Conservation (phyloP, 805 yeast genomes). For the Saccharomycopsis guyanensis region DNA sequence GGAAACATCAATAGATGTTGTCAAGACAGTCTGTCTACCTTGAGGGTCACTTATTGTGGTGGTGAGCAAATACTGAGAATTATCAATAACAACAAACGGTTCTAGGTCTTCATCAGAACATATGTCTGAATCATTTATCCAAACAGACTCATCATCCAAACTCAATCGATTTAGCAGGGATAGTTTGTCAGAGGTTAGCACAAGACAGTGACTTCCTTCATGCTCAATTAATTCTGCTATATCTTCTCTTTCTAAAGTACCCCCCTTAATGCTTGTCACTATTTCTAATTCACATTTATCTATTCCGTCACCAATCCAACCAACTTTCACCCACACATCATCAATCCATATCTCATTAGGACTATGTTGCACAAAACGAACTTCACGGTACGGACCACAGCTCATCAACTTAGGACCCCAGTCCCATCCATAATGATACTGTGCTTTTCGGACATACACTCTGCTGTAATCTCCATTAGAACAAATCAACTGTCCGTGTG, state of each 20-base stretch:
- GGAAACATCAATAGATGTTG: too few relatives aligned
- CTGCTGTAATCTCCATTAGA: constrained; percentile 35
- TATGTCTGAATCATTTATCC: too few relatives aligned
- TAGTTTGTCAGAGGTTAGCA: too few relatives aligned
- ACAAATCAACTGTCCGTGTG: constrained; percentile 3
- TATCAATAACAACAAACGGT: neutral
- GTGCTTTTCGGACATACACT: constrained; percentile 42
- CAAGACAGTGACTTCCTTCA: too few relatives aligned
- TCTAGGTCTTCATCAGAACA: neutral
- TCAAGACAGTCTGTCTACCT: neutral
- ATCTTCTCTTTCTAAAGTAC: neutral
- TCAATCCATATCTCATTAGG: constrained; percentile 21
- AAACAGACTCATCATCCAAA: too few relatives aligned
- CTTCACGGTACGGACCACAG: constrained; percentile 38
- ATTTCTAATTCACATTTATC: constrained; percentile 10
- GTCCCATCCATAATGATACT: constrained; percentile 52
- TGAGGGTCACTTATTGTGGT: neutral
- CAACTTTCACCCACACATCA: constrained; percentile 21
- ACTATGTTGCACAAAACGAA: constrained; percentile 24
- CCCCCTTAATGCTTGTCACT: neutral
- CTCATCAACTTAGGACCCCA: constrained; percentile 38
- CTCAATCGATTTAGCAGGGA: too few relatives aligned
- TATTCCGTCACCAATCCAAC: neutral
- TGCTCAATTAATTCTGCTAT: too few relatives aligned
- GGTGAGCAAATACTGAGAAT: neutral